phyloP scores from a whole-genome alignment of 2,329 filamentous ascomycete species.

The Ceratocystis colombiana region DNA sequence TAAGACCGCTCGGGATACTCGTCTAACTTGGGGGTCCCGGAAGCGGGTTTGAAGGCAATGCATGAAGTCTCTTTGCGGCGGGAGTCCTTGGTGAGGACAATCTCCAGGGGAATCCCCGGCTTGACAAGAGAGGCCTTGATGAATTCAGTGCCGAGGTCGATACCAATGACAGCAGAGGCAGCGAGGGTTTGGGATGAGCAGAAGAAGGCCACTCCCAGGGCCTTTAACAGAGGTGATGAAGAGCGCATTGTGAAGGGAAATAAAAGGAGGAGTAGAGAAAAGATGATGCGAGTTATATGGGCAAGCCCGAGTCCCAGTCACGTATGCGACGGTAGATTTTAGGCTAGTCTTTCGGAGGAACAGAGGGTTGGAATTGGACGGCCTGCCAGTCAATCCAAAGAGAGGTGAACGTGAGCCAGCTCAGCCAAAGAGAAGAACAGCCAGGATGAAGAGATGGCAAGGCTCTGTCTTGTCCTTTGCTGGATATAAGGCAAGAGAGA shows the following conservation, averaged over 20 bases:
- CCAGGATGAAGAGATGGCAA: background rate
- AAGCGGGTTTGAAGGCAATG: conserved; percentile 84
- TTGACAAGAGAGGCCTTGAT: conserved; percentile 95
- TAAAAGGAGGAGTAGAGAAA: conserved; percentile 32
- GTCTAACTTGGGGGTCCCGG: conserved; percentile 52
- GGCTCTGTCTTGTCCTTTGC: background rate
- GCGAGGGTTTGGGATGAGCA: conserved; percentile 44
- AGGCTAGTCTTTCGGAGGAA: conserved; percentile 15
- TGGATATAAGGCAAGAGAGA: background rate
- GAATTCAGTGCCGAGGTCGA: conserved; percentile 93
- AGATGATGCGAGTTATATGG: background rate
- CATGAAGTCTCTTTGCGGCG: conserved; percentile 89
- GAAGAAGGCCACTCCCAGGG: conserved; percentile 32
- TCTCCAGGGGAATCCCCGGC: conserved; percentile 92
- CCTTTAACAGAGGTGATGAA: conserved; percentile 26
- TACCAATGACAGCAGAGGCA: conserved; percentile 67
- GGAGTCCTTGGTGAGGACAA: conserved; percentile 95
- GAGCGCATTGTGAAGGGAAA: conserved; percentile 30
- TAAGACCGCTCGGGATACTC: conserved; percentile 81
- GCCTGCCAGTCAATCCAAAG: conserved; percentile 10
- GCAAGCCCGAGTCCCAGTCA: background rate
- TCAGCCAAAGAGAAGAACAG: conserved; percentile 1
- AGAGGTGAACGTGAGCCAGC: conserved; percentile 9
- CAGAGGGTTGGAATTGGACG: conserved; percentile 12
- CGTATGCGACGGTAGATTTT: conserved; percentile 18